These are phyloP conservation scores for Rhodotorula kratochvilovae DNA, from an alignment of 768 basidiomycete species.

Conservation along the genomic window DNA sequence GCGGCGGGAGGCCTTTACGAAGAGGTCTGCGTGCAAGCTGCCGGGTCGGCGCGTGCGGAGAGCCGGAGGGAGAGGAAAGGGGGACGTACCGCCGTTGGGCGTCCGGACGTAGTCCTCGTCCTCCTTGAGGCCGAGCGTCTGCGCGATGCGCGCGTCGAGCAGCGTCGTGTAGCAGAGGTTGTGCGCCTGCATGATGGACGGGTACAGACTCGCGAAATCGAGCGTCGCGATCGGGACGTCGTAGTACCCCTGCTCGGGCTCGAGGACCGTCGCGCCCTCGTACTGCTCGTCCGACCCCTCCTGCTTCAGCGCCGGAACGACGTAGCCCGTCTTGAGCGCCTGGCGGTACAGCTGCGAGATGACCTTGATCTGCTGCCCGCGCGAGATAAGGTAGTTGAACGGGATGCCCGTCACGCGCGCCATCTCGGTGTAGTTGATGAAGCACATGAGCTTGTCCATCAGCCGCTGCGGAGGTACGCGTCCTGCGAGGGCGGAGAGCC, in stretches of 20 bases:
- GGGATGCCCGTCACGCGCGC: conserved; percentile 99
- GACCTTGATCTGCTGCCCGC: conserved; percentile 98
- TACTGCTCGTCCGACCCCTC: conserved; percentile 97
- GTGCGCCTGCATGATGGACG: conserved; percentile 99
- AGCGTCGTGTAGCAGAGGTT: conserved; percentile 97
- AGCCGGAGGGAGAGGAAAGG: background rate
- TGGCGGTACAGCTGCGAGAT: conserved; percentile 90
- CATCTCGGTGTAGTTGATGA: conserved; percentile 98
- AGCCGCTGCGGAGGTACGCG: conserved; percentile 92
- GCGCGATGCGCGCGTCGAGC: conserved; percentile 72
- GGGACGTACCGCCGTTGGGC: conserved; percentile 76
- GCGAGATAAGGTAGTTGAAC: conserved; percentile 87
- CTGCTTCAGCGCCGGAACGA: conserved; percentile 75
- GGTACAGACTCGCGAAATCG: conserved; percentile 97
- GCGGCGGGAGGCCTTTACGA: conserved; percentile 64
- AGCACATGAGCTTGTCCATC: conserved; percentile 97
- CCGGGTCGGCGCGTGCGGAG: no score
- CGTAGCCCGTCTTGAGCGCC: conserved; percentile 83
- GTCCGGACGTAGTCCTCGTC: conserved; percentile 89
- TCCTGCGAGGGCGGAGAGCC: conserved; percentile 56
- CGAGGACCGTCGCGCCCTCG: conserved; percentile 98
- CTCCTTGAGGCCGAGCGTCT: conserved; percentile 69
- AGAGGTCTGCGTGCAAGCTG: conserved; percentile 62
- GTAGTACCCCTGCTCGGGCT: conserved; percentile 92
- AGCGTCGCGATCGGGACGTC: conserved; percentile 94